These are phyloP conservation scores for Pythium chondricola DNA, from an alignment of 352 stramenopile species.

Conservation along the genomic window DNA sequence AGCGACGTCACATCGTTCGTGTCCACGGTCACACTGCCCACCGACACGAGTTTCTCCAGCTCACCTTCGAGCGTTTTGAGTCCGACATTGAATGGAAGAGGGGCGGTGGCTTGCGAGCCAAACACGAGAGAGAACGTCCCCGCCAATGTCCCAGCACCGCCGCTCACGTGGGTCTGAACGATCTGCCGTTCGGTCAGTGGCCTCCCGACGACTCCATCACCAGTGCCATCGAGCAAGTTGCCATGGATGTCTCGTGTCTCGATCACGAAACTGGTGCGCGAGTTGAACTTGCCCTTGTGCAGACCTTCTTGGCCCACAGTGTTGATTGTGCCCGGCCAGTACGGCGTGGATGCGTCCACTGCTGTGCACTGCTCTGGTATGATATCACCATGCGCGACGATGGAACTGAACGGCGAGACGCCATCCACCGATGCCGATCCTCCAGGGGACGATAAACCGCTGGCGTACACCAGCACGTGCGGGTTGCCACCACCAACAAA, in stretches of 20 bases:
- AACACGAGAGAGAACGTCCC: slow-evolving; percentile 79
- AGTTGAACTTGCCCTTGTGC: slow-evolving; percentile 60
- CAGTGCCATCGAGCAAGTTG: slow-evolving; percentile 87
- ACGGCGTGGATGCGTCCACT: slow-evolving; percentile 44
- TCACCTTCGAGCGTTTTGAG: slow-evolving; percentile 71
- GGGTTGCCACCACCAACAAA: slow-evolving; percentile 31
- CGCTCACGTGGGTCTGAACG: slow-evolving; percentile 71
- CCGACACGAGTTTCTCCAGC: slow-evolving; percentile 72
- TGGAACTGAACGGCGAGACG: slow-evolving; percentile 41
- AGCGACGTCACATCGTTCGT: slow-evolving; percentile 84
- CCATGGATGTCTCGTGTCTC: slow-evolving; percentile 88
- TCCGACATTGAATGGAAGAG: slow-evolving; percentile 61
- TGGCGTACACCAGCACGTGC: slow-evolving; percentile 25
- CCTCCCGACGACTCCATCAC: slow-evolving; percentile 37
- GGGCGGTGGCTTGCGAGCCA: slow-evolving; percentile 45
- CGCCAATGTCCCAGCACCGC: slow-evolving; percentile 24
- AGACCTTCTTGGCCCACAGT: slow-evolving; percentile 51
- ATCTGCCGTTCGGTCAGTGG: slow-evolving; percentile 89
- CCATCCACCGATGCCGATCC: slow-evolving; percentile 32
- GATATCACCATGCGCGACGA: slow-evolving; percentile 54
- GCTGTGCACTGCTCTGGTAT: slow-evolving; percentile 62
- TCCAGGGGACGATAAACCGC: slow-evolving; percentile 25
- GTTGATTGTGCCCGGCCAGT: slow-evolving; percentile 55
- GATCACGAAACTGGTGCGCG: slow-evolving; percentile 84
- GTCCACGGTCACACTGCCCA: slow-evolving; percentile 82